Conservation (phyloP, 371 early-diverging fungal species). For the Circinella umbellata region DNA sequence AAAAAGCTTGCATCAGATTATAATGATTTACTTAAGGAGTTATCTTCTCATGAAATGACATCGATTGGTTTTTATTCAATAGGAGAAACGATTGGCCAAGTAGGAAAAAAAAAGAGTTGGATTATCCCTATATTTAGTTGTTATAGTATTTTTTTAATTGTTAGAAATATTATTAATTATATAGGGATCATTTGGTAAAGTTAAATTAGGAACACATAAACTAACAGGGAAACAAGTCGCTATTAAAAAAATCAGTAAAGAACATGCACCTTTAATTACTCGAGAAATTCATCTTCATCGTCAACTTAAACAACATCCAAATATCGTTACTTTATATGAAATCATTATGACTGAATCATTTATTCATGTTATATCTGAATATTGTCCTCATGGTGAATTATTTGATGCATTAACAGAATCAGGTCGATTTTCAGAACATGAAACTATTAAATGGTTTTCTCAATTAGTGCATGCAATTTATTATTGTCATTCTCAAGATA, state of each 20-base stretch:
- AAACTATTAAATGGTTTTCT: conserved; percentile 67
- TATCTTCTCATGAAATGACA: conserved; percentile 29
- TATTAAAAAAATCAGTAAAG: conserved; percentile 85
- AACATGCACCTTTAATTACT: conserved; percentile 72
- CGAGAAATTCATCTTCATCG: conserved; percentile 93
- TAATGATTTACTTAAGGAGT: conserved; percentile 34
- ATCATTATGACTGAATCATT: conserved; percentile 80
- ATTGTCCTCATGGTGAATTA: conserved; percentile 78
- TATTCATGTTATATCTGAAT: conserved; percentile 84
- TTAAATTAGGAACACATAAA: conserved; percentile 79
- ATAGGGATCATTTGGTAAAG: conserved; percentile 86
- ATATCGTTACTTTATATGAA: conserved; percentile 89
- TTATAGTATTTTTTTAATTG: not conserved
- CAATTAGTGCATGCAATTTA: conserved; percentile 78
- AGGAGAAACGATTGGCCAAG: conserved; percentile 33
- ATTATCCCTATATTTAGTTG: not conserved
- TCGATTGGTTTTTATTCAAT: conserved; percentile 28
- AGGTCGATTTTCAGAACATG: conserved; percentile 59
- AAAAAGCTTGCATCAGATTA: conserved; percentile 33
- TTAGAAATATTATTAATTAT: not conserved
- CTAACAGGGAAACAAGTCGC: conserved; percentile 85
- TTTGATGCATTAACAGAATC: conserved; percentile 71
- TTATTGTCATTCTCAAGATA: conserved; percentile 76
- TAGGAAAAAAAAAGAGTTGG: not conserved
- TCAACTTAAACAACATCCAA: conserved; percentile 80